Percentiles rank a stretch among this genome's conserved stretches.
phyloP scores from a whole-genome alignment of 106 monocot species.

The Acorus gramineus region DNA sequence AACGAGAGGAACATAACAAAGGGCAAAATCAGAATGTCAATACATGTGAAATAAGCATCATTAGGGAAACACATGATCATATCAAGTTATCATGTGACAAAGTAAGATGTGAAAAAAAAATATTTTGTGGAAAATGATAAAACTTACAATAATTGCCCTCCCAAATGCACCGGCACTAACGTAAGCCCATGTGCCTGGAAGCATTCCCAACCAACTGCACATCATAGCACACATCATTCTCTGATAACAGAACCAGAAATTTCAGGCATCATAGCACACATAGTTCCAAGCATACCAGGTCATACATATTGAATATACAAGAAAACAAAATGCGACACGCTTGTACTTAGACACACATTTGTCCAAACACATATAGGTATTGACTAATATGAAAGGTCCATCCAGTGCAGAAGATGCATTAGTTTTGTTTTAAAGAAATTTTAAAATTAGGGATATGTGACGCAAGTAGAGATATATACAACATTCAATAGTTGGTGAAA shows the following conservation, averaged over 20 bases:
- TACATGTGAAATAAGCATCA: conserved; percentile 4
- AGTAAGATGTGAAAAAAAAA: too few relatives aligned
- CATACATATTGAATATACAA: too few relatives aligned
- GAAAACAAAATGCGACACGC: too few relatives aligned
- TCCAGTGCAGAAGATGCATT: too few relatives aligned
- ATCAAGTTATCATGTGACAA: neutral
- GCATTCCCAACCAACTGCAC: conserved; percentile 81
- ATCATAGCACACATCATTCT: neutral
- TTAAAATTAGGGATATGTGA: too few relatives aligned
- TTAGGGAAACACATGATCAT: neutral
- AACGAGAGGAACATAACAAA: conserved; percentile 1
- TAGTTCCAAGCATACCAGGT: too few relatives aligned
- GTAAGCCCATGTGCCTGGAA: conserved; percentile 85
- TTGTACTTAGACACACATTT: too few relatives aligned
- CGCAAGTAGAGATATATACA: too few relatives aligned
- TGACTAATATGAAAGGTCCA: too few relatives aligned
- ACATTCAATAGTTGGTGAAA: too few relatives aligned
- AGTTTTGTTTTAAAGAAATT: too few relatives aligned
- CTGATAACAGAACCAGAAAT: neutral
- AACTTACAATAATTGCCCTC: conserved; percentile 68
- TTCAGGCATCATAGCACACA: neutral
- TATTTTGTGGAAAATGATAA: neutral
- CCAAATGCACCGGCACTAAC: conserved; percentile 83
- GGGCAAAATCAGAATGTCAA: neutral
- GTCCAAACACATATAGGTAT: too few relatives aligned